Evolutionary conservation across 768 basidiomycete species (phyloP), one percentile per base, ranked within the genome.

Genomic region (Leccinellum albellum): DNA sequence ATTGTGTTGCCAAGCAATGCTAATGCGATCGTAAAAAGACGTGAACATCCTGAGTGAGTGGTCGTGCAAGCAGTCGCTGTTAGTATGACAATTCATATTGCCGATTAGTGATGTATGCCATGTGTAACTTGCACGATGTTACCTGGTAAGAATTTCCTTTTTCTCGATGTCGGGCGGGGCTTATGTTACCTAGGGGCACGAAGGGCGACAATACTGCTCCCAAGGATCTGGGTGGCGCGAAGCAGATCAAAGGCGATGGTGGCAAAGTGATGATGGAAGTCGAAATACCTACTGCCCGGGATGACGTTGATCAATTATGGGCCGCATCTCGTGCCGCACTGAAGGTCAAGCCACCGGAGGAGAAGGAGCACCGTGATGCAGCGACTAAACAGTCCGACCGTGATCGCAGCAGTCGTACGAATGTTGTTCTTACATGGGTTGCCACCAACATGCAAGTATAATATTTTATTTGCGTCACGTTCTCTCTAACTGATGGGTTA

Each of bases 221-320:
- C 14, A 94, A 95, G 73, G 93, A 96, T 69, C 81, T 96, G 12
- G 94, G 94, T 55, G 85, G 88, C 10, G 94, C 92, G 1, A 94
- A 94, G 79, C 94, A 94, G 72, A 79, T 92, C 58, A 88, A 90
- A 75, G 84, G 82, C 54, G 86, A 88, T 33, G 86, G 87, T 68
- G 94, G 94, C 51, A 88, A 94, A 65, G 89, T 89, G 47, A 75
- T 94, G 64, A 82, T 93, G 76, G 93, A 94, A 71, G 88, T 95
- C 47, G 88, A 91, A 65, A 68, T 96, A 14, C 87, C 88, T 1
- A 90, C 91, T 20, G 82, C 81, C 9, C 82, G 85, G 35, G 94
- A 95, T 69, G 93, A 95, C 58, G 89, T 94, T 53, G 93, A 94
- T 66, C 87, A 86, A 51, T 72, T 96, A 42, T 96, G 94, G 94